Base-by-base conservation (phyloP, 2,329 filamentous ascomycete species). In the Fusarium sp. region DNA sequence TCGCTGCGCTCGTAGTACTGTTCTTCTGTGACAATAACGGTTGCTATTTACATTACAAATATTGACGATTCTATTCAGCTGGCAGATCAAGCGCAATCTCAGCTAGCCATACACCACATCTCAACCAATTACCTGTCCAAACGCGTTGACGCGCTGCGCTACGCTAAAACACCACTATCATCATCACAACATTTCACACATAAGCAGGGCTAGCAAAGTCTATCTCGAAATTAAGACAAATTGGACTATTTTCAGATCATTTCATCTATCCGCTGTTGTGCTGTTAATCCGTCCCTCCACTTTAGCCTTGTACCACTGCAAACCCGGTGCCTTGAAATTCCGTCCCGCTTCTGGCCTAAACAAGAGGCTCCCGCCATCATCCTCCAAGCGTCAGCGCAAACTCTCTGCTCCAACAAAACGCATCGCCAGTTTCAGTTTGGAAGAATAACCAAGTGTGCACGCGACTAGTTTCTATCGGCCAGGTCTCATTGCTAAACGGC, bases 251-350 rank as follows among this genome's bases (percentile, higher is more conserved):
- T 53, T 42, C 56, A 59, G 28, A 24, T 1, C 53, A n/a, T 60
- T 61, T 36, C 39, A 57, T 31, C 35, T 28, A 26, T 38, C 28
- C 42, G 41, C 41, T 68, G 64, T 68, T 62, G 65, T 62, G 47
- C 47, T 53, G 63, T 39, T 47, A 22, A 28, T 16, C 35, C 11
- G 15, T 47, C 33, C 38, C 61, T 45, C 35, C 30, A 48, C 45
- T 39, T 33, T 48, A 56, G 30, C n/a, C 31, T 24, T 38, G 54
- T 48, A 51, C 50, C 48, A 55, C 65, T 33, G 31, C 31, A 33
- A 35, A 9, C 33, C 33, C 78, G 78, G 78, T 75, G 63, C 67
- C 73, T 79, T 79, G 70, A 79, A 78, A 79, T 77, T 80, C 79
- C 78, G 78, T 70, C 74, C 73, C 76, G 70, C 53, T 45, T 42